A percentile compares a stretch with the other conserved stretches of the same genome.
phyloP scores from a whole-genome alignment of 164 flowering plant species.

The Santalum album region DNA sequence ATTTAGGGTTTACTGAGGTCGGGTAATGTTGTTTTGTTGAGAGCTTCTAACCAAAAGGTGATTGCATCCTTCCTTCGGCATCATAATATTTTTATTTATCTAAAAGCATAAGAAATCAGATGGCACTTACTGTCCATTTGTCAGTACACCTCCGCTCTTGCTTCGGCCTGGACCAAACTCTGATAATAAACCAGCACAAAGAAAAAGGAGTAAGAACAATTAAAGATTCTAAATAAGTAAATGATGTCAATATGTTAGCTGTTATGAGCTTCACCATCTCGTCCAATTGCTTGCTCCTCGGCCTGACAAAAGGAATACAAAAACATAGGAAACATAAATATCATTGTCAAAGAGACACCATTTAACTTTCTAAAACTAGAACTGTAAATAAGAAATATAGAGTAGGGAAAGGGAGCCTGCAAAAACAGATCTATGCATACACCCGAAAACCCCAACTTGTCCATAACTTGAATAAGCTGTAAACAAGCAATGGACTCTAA shows the following conservation, averaged over 20 bases:
- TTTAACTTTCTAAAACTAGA: too few relatives aligned
- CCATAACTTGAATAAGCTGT: too few relatives aligned
- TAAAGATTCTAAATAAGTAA: conserved; percentile 3
- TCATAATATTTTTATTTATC: not conserved
- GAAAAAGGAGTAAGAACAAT: conserved; percentile 10
- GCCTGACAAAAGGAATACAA: conserved; percentile 38
- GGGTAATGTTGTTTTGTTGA: too few relatives aligned
- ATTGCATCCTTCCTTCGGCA: not conserved
- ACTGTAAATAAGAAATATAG: too few relatives aligned
- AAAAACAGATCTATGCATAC: too few relatives aligned
- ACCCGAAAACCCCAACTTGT: too few relatives aligned
- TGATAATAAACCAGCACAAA: conserved; percentile 43
- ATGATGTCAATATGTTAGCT: not conserved
- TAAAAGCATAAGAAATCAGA: not conserved
- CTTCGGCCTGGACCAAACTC: conserved; percentile 70
- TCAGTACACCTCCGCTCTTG: conserved; percentile 42
- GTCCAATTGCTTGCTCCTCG: conserved; percentile 58
- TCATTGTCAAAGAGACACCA: too few relatives aligned
- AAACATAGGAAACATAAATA: too few relatives aligned
- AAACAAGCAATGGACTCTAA: too few relatives aligned
- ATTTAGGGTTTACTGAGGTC: too few relatives aligned
- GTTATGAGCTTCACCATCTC: conserved; percentile 58
- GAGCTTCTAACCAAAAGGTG: too few relatives aligned
- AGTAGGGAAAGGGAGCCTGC: too few relatives aligned
- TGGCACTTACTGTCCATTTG: conserved; percentile 59